Evolutionary conservation across 805 yeast species (phyloP).

Genomic region (Ogataea corticis): DNA sequence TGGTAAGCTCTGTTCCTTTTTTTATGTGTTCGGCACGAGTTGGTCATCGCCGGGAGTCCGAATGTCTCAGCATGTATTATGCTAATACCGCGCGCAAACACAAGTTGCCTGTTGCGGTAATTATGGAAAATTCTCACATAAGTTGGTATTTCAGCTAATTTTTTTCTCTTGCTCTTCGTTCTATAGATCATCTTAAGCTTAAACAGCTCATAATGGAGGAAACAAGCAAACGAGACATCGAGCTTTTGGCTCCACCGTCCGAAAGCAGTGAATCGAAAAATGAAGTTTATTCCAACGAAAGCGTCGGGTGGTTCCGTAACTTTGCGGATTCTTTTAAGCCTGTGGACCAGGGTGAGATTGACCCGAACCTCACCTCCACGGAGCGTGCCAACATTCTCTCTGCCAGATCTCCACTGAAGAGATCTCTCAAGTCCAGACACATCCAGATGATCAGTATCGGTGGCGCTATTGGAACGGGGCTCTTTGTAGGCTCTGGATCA

Average conservation of each 20-base stretch:
- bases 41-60: too few relatives aligned
- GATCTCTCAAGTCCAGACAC: conserved; percentile 58
- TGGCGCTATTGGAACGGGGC: conserved; percentile 76
- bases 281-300: neutral
- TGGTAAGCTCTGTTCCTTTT: neutral
- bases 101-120: too few relatives aligned
- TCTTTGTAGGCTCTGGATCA: conserved; percentile 66
- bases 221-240: neutral
- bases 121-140: too few relatives aligned
- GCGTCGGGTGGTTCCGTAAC: conserved; percentile 20
- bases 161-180: too few relatives aligned
- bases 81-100: too few relatives aligned
- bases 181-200: too few relatives aligned
- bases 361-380: conserved; percentile 37
- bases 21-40: neutral
- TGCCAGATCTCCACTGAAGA: conserved; percentile 45
- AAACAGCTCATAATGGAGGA: neutral
- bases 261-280: neutral
- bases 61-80: too few relatives aligned
- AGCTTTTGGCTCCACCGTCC: neutral
- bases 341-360: conserved; percentile 34
- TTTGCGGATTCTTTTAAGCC: conserved; percentile 27
- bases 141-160: too few relatives aligned
- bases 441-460: conserved; percentile 75
- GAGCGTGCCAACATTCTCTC: conserved; percentile 44